Conservation (phyloP, 371 early-diverging fungal genomes). For the Circinella minor region DNA sequence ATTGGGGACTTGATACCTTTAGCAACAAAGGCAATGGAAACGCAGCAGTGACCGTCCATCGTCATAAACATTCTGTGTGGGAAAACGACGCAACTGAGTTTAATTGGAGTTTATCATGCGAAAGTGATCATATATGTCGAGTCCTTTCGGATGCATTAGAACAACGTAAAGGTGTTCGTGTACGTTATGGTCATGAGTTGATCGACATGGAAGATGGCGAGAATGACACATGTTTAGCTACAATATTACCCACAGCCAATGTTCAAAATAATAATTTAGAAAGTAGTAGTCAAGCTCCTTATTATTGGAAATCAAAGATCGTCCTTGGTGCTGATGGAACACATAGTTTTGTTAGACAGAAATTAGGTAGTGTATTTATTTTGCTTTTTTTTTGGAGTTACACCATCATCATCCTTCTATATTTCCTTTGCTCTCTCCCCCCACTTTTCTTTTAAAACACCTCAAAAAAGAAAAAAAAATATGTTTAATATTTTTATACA, state of each 20-base stretch:
- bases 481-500: no score
- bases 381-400: background rate
- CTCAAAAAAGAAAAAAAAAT: no score
- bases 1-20: conserved; percentile 35
- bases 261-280: background rate
- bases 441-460: background rate
- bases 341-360: conserved; percentile 41
- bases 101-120: conserved; percentile 34
- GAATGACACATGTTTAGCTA: background rate
- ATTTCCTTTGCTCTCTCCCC: no score
- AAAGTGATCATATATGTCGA: conserved; percentile 16
- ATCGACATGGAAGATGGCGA: conserved; percentile 16
- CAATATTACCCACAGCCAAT: conserved; percentile 3
- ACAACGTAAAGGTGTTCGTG: conserved; percentile 4
- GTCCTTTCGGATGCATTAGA: conserved; percentile 12
- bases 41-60: conserved; percentile 18
- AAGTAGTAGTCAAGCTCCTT: background rate
- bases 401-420: no score
- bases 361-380: conserved; percentile 34
- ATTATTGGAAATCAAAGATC: conserved; percentile 29
- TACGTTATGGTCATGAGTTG: conserved; percentile 15
- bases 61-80: conserved; percentile 32
- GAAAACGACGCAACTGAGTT: conserved; percentile 39
- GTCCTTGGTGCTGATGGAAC: conserved; percentile 44
- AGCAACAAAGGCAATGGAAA: conserved; percentile 29